Evolutionary conservation across 495 filamentous ascomycete species (phyloP), one percentile per base, ranked within the genome.

Genomic region (Penicillium mononematosum): DNA sequence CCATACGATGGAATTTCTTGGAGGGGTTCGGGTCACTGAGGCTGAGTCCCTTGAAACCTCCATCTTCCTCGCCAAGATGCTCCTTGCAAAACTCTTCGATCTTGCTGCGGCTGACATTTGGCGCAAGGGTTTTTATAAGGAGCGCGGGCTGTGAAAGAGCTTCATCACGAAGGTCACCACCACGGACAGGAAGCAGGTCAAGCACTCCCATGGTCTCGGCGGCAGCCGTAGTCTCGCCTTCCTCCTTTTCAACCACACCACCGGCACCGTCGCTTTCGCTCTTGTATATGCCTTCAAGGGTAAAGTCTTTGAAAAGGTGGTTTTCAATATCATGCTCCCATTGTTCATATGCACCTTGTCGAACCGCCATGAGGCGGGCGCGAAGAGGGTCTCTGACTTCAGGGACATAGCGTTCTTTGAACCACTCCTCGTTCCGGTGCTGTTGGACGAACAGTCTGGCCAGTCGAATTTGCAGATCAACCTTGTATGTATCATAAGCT

Each of bases 71-170:
- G 24, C 91, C 89, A 0, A 96, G 81, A 70, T 96, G 89, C 70
- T 96, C 91, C 64, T 89, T 92, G 74, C 91, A 96, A 58, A 96
- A 95, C 4, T 82, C 87, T 69, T 97, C 92, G 50, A 99, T 83
- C 65, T 96, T 96, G 17, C 85, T 85, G n/a, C 95, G 87, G 64
- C 88, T 96, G 45, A 99, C 95, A 58, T 93, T 93, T 4, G 94
- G 95, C 12, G 95, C 94, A 68, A 99, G 88, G 0, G 94, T 99
- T 76, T 99, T 99, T 76, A 99, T 96, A 42, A 99, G 82, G 25
- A 99, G 78, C 1, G 95, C 92, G 14, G 94, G 95, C 71, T 95
- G 89, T 57, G 83, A 83, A 17, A 90, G 77, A 45, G 85, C 85
- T 55, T 96, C 90, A 64, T 97, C 92, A 9, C 90, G 82, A 38